These are phyloP conservation scores for Cocos nucifera DNA, from an alignment of 176 grass and related monocot species.

Conservation along the genomic window DNA sequence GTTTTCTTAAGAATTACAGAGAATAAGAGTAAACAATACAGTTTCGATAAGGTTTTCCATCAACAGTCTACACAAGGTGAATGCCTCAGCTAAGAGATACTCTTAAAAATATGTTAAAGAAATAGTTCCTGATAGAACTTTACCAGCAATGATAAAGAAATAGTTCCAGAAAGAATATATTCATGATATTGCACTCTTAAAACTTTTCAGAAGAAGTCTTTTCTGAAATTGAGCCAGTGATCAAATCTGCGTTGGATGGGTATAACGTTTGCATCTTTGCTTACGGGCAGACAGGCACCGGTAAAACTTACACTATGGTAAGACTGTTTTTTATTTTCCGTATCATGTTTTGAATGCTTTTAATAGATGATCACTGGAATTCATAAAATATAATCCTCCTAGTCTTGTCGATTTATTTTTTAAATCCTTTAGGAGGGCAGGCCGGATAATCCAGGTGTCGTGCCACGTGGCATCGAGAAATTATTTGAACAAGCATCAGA, in stretches of 20 bases:
- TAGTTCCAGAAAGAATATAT: slow-evolving; percentile 8
- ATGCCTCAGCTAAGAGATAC: too few species aligned
- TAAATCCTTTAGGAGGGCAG: slow-evolving; percentile 63
- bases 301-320: slow-evolving; percentile 99
- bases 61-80: slow-evolving; percentile 76
- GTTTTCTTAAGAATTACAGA: slow-evolving; percentile 55
- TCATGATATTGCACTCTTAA: slow-evolving; percentile 17
- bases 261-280: slow-evolving; percentile 97
- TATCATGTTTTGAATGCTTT: background rate
- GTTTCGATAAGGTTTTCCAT: slow-evolving; percentile 88
- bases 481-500: slow-evolving; percentile 62
- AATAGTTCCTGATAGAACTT: too few species aligned
- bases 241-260: slow-evolving; percentile 95
- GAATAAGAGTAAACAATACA: slow-evolving; percentile 87
- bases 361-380: too few species aligned
- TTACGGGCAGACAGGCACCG: slow-evolving; percentile 93
- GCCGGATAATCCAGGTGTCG: slow-evolving; percentile 45
- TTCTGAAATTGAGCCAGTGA: slow-evolving; percentile 79
- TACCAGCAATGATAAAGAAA: background rate
- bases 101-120: background rate
- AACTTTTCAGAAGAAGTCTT: slow-evolving; percentile 68
- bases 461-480: slow-evolving; percentile 69
- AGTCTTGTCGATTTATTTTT: background rate
- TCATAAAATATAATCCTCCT: too few species aligned
- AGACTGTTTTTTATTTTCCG: slow-evolving; percentile 21